phyloP scores from a whole-genome alignment of 345 rosid species.

The Arabis hirsuta region DNA sequence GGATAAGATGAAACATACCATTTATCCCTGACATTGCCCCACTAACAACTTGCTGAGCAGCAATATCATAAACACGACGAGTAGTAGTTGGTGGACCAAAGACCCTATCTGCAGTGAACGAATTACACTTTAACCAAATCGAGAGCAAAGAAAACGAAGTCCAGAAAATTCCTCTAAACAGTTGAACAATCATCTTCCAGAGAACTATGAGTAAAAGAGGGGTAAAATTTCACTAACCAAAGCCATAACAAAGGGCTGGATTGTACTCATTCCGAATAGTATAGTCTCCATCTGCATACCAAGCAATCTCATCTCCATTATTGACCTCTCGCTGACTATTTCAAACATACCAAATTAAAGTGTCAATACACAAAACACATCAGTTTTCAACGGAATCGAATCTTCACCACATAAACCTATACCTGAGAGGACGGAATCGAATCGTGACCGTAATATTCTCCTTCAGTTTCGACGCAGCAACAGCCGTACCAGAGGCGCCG shows the following conservation, averaged over 20 bases:
- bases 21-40: conserved; percentile 85
- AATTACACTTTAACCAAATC: conserved; percentile 17
- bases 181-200: neutral
- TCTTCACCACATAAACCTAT: neutral
- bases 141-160: conserved; percentile 11
- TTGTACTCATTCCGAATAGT: conserved; percentile 77
- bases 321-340: conserved; percentile 69
- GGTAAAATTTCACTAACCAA: conserved; percentile 57
- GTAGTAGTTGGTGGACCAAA: conserved; percentile 94
- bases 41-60: conserved; percentile 81
- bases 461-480: conserved; percentile 48
- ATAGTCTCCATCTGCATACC: conserved; percentile 85
- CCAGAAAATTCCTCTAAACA: neutral
- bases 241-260: conserved; percentile 68
- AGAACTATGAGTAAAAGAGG: neutral
- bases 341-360: neutral
- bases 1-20: conserved; percentile 51
- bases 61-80: conserved; percentile 79
- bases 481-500: conserved; percentile 30
- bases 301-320: conserved; percentile 81
- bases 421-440: conserved; percentile 91
- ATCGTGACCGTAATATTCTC: conserved; percentile 85
- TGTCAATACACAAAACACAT: conserved; percentile 21
- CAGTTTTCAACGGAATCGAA: too few relatives aligned
- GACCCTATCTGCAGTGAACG: conserved; percentile 58